Evolutionary conservation across 805 yeast genomes (phyloP).

Genomic region (Saccharomyces eubayanus): DNA sequence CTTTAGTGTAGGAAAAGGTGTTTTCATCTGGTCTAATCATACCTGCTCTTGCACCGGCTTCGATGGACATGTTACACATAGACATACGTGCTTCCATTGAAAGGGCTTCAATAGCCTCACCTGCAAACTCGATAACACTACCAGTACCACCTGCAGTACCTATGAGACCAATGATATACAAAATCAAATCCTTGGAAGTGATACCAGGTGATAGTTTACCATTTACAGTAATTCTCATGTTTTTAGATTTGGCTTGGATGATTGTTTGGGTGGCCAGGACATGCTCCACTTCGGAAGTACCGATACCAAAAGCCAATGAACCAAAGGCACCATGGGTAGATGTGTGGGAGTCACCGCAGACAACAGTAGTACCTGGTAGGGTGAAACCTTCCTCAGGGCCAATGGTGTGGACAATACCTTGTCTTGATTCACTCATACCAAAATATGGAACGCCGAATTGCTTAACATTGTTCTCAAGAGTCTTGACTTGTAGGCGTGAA

Average conservation of each 20-base stretch:
- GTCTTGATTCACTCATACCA: slow-evolving; percentile 91
- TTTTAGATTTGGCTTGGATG: slow-evolving; percentile 89
- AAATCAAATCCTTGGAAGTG: slow-evolving; percentile 89
- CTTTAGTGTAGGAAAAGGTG: slow-evolving; percentile 83
- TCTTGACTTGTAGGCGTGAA: slow-evolving; percentile 84
- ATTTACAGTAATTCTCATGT: slow-evolving; percentile 81
- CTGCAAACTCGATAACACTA: slow-evolving; percentile 91
- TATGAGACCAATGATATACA: slow-evolving; percentile 90
- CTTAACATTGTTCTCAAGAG: slow-evolving; percentile 87
- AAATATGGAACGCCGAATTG: slow-evolving; percentile 85
- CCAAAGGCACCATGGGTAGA: slow-evolving; percentile 99
- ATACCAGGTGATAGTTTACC: slow-evolving; percentile 84
- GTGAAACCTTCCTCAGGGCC: slow-evolving; percentile 99
- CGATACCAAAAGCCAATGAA: slow-evolving; percentile 94
- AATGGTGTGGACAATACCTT: slow-evolving; percentile 96
- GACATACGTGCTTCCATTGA: slow-evolving; percentile 99
- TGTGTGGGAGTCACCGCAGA: slow-evolving; percentile 98
- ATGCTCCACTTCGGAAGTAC: slow-evolving; percentile 98
- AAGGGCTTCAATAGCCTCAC: slow-evolving; percentile 81
- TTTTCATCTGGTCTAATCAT: slow-evolving; percentile 93
- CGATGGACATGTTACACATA: slow-evolving; percentile 98
- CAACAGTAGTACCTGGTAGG: slow-evolving; percentile 96
- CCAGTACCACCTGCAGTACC: slow-evolving; percentile 99
- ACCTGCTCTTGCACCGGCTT: slow-evolving; percentile 99
- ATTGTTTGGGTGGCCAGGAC: slow-evolving; percentile 95